Conservation (phyloP, 2,329 filamentous ascomycete species). For the Colletotrichum kahawae region DNA sequence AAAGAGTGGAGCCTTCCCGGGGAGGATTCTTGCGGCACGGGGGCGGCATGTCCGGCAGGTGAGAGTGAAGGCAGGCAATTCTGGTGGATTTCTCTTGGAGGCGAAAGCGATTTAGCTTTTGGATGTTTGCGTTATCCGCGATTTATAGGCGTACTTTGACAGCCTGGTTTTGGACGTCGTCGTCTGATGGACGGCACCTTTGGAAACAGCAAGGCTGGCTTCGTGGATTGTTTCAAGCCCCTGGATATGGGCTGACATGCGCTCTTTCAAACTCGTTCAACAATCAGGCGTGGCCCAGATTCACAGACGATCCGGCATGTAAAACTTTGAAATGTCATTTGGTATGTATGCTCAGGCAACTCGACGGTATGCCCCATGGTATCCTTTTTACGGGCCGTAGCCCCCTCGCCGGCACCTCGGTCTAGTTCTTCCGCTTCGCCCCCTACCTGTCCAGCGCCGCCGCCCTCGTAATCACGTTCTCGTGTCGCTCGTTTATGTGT, state of each 20-base stretch:
- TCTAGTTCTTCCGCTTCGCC: background rate
- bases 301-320: background rate
- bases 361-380: constrained; percentile 14
- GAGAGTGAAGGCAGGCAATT: background rate
- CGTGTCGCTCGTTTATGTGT: background rate
- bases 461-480: background rate
- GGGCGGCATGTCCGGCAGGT: background rate
- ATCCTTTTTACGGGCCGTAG: constrained; percentile 5
- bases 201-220: background rate
- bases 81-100: background rate
- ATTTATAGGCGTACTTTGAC: background rate
- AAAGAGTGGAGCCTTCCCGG: background rate
- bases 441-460: background rate
- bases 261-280: background rate
- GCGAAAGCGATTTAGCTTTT: background rate
- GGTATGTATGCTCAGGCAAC: constrained; percentile 13
- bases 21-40: background rate
- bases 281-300: background rate
- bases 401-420: background rate
- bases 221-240: background rate
- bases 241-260: background rate
- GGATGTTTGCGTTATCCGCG: background rate
- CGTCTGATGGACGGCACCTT: background rate
- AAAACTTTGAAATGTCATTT: constrained; percentile 17
- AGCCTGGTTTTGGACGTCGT: background rate